A percentile compares a stretch with the other conserved stretches of the same genome.
These are phyloP conservation scores for Eutrema heterophyllum DNA, from an alignment of 345 rosid species.

Conservation along the genomic window DNA sequence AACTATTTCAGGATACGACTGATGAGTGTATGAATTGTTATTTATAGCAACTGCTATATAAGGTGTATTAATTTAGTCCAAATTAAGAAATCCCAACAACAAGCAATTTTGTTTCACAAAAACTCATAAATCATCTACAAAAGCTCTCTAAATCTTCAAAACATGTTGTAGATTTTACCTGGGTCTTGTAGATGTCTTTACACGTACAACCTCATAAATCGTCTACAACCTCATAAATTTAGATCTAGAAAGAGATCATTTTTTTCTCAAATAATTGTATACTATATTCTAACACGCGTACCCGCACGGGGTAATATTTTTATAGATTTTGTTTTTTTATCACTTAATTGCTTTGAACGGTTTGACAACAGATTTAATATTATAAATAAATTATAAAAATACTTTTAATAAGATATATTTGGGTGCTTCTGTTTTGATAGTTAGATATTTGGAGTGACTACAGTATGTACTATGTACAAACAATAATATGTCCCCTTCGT, in stretches of 20 bases:
- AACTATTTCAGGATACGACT: not conserved
- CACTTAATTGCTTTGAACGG: no score
- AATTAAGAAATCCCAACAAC: not conserved
- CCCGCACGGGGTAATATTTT: no score
- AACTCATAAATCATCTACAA: no score
- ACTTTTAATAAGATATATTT: no score
- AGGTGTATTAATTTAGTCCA: not conserved
- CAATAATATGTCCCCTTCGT: not conserved
- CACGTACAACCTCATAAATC: not conserved
- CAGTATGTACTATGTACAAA: not conserved
- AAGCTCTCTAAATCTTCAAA: not conserved
- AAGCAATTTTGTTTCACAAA: not conserved
- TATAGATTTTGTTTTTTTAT: no score
- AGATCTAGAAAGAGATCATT: not conserved
- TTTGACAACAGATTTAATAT: no score
- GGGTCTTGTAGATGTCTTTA: not conserved
- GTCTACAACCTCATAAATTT: not conserved
- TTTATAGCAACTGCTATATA: not conserved
- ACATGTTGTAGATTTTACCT: not conserved
- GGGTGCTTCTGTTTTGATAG: no score
- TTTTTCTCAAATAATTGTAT: no score
- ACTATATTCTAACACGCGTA: no score
- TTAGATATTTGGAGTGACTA: not conserved
- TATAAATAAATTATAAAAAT: no score
- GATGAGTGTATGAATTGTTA: not conserved